Percentiles rank a stretch among this genome's conserved stretches.
Evolutionary conservation across 345 rosid species (phyloP).

Genomic region (Eucalyptus pauciflora): DNA sequence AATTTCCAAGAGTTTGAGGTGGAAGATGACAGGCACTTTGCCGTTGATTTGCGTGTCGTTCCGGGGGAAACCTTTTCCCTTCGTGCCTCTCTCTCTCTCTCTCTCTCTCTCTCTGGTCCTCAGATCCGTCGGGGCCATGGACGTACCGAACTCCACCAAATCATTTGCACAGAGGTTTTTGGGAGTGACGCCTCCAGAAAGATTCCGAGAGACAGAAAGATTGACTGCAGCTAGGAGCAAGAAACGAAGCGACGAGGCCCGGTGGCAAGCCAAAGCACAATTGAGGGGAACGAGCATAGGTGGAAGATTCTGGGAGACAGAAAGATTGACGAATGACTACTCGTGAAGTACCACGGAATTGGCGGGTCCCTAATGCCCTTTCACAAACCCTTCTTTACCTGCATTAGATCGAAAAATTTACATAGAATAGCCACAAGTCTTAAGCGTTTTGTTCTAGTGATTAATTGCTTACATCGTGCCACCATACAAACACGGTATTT

Average conservation of each 20-base stretch:
- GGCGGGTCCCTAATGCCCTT: too few species aligned
- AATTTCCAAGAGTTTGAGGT: neutral
- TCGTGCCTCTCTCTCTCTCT: neutral
- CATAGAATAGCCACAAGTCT: too few species aligned
- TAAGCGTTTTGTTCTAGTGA: fast-evolving
- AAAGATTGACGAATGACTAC: too few species aligned
- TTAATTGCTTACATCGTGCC: too few species aligned
- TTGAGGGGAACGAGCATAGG: neutral
- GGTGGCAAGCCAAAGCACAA: neutral
- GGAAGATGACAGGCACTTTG: neutral
- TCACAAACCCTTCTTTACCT: too few species aligned
- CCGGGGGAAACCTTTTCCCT: neutral
- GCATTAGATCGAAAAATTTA: too few species aligned
- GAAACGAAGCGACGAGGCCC: neutral
- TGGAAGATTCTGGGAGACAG: neutral
- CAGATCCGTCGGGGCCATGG: neutral
- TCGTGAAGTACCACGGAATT: too few species aligned
- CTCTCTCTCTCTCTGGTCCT: neutral
- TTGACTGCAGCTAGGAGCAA: neutral
- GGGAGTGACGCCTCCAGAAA: neutral
- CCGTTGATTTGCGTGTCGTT: neutral
- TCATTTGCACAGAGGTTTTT: neutral
- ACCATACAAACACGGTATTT: too few species aligned
- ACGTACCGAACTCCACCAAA: neutral
- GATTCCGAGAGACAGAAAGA: neutral